phyloP scores from a whole-genome alignment of 257 asterid genomes.

The Gentiana straminea region DNA sequence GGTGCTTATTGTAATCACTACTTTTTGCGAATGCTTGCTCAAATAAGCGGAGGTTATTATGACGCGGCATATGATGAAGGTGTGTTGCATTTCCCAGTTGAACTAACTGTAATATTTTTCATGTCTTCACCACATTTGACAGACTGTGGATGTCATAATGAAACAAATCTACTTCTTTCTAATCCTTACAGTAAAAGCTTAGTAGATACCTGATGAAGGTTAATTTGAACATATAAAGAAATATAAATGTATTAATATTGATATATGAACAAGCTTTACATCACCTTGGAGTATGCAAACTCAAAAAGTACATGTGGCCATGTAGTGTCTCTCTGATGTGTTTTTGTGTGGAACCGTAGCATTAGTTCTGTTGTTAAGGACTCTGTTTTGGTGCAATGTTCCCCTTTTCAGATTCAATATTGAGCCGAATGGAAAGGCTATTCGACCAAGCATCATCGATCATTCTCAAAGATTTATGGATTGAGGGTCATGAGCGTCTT shows the following conservation, averaged over 20 bases:
- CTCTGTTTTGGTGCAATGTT: conserved; percentile 3
- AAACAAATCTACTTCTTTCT: neutral
- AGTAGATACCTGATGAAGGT: too few relatives aligned
- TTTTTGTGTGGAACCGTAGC: too few relatives aligned
- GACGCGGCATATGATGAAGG: conserved; percentile 72
- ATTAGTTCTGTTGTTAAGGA: neutral
- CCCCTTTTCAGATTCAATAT: conserved; percentile 45
- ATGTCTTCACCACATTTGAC: neutral
- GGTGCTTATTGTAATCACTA: conserved; percentile 80
- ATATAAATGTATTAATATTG: too few relatives aligned
- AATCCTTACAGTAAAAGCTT: neutral
- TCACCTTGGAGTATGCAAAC: too few relatives aligned
- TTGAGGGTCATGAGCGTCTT: conserved; percentile 49
- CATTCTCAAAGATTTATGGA: conserved; percentile 45
- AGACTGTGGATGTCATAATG: neutral
- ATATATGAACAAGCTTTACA: too few relatives aligned
- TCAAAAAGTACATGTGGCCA: too few relatives aligned
- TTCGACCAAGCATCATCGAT: conserved; percentile 49
- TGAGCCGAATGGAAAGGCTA: conserved; percentile 49
- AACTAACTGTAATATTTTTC: neutral
- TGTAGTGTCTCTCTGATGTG: too few relatives aligned
- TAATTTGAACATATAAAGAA: too few relatives aligned
- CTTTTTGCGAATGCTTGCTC: conserved; percentile 87
- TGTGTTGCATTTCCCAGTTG: conserved; percentile 16
- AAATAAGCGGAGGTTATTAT: conserved; percentile 69